These are phyloP conservation scores for Staphylotrichum longicolle DNA, from an alignment of 495 filamentous ascomycete genomes.

Conservation along the genomic window DNA sequence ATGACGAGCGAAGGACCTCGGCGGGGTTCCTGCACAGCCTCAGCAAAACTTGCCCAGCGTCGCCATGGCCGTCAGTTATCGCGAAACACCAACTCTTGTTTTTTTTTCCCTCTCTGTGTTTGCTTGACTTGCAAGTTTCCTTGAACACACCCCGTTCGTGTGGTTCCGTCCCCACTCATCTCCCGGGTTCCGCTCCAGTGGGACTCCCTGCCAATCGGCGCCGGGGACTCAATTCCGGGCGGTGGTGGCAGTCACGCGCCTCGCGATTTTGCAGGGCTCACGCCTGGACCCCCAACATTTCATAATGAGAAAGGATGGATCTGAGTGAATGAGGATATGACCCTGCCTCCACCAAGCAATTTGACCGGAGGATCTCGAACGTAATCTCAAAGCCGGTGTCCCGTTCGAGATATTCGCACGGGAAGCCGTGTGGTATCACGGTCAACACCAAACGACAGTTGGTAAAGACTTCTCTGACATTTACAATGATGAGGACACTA, in stretches of 20 bases:
- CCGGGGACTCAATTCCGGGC: background rate
- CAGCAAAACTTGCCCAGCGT: background rate
- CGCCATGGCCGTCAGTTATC: background rate
- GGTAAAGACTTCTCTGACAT: too few relatives aligned
- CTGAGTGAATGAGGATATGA: constrained; percentile 2
- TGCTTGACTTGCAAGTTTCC: background rate
- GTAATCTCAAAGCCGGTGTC: background rate
- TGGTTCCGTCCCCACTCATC: constrained; percentile 2
- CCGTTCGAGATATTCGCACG: too few relatives aligned
- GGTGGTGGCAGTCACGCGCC: constrained; percentile 14
- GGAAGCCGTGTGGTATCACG: too few relatives aligned
- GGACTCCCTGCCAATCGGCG: constrained; percentile 15
- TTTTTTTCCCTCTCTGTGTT: constrained; percentile 8
- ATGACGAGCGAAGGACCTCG: constrained; percentile 6
- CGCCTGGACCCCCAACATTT: background rate
- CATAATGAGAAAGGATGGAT: background rate
- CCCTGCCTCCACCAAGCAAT: background rate
- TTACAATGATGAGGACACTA: too few relatives aligned
- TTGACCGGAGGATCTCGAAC: background rate
- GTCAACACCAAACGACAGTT: too few relatives aligned
- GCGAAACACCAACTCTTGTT: background rate
- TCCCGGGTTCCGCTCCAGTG: constrained; percentile 8
- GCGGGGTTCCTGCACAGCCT: constrained; percentile 7
- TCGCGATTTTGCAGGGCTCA: background rate
- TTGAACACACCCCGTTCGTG: background rate